Conservation (phyloP, 2,329 filamentous ascomycete species). For the Trichophyton equinum region DNA sequence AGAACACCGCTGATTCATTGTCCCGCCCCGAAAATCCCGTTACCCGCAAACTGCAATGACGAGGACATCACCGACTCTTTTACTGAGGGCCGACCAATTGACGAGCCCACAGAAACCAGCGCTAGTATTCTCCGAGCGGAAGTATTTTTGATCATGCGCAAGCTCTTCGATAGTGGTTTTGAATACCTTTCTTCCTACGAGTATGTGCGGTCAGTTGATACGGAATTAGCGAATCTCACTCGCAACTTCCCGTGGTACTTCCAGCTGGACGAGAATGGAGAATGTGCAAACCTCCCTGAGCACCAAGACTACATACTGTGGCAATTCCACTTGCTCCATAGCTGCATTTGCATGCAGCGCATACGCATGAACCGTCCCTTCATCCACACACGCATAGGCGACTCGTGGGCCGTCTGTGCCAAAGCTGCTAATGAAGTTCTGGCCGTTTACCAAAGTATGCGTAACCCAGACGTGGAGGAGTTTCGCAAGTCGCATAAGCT, state of each 20-base stretch:
- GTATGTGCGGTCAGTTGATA: slow-evolving; percentile 16
- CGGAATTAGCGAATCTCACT: slow-evolving; percentile 15
- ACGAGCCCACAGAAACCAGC: slow-evolving; percentile 17
- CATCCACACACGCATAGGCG: slow-evolving; percentile 15
- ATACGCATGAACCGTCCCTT: slow-evolving; percentile 20
- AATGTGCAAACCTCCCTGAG: slow-evolving; percentile 9
- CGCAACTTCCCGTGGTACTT: slow-evolving; percentile 19
- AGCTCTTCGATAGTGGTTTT: slow-evolving; percentile 14
- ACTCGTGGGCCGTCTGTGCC: slow-evolving; percentile 16
- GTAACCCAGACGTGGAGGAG: slow-evolving; percentile 13
- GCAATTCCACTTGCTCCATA: slow-evolving; percentile 19
- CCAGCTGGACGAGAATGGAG: slow-evolving; percentile 10
- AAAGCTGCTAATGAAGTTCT: slow-evolving; percentile 19
- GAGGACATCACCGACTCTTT: slow-evolving; percentile 15
- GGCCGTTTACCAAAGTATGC: slow-evolving; percentile 16
- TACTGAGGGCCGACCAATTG: slow-evolving; percentile 12
- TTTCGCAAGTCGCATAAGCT: slow-evolving; percentile 17
- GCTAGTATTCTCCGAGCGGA: slow-evolving; percentile 15
- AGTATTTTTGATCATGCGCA: slow-evolving; percentile 16
- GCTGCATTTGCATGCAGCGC: slow-evolving; percentile 18
- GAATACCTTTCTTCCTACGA: slow-evolving; percentile 16
- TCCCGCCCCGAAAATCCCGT: slow-evolving; percentile 15
- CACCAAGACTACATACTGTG: slow-evolving; percentile 16
- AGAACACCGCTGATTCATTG: slow-evolving; percentile 18
- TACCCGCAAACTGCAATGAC: slow-evolving; percentile 19